Conservation (phyloP, 345 rosid species). For the Barbarea vulgaris region DNA sequence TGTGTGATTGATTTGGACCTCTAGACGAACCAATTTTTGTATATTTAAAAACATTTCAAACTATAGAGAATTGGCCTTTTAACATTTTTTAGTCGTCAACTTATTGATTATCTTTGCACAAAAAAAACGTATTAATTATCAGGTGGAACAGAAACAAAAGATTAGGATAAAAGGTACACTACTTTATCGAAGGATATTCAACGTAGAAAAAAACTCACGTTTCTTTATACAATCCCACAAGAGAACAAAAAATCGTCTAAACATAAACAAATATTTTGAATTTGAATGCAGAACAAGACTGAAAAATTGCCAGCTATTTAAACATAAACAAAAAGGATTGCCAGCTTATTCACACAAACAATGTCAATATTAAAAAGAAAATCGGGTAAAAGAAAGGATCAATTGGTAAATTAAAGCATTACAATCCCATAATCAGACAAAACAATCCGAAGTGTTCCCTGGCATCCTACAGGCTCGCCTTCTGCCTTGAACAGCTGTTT, state of each 20-base stretch:
- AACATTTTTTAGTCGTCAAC: neutral
- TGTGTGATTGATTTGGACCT: neutral
- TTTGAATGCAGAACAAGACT: neutral
- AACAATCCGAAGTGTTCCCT: conserved; percentile 31
- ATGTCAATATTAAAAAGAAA: neutral
- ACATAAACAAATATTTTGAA: neutral
- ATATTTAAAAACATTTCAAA: no score
- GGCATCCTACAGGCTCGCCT: conserved; percentile 28
- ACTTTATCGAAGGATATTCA: neutral
- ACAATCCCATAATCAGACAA: conserved; percentile 25
- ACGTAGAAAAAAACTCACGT: neutral
- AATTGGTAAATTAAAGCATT: neutral
- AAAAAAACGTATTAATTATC: neutral
- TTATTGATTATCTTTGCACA: no score
- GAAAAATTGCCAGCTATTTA: conserved; percentile 17
- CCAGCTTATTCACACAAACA: conserved; percentile 9
- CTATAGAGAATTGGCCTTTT: neutral
- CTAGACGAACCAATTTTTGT: neutral
- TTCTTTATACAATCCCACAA: neutral
- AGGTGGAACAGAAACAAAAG: neutral
- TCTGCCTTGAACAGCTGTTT: conserved; percentile 24
- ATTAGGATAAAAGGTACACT: neutral
- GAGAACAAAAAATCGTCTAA: neutral
- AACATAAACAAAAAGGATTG: neutral
- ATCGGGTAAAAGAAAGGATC: conserved; percentile 13